Evolutionary conservation across 768 basidiomycete genomes (phyloP), one percentile per base, ranked within the genome.

Genomic region (Auricularia heimuer): DNA sequence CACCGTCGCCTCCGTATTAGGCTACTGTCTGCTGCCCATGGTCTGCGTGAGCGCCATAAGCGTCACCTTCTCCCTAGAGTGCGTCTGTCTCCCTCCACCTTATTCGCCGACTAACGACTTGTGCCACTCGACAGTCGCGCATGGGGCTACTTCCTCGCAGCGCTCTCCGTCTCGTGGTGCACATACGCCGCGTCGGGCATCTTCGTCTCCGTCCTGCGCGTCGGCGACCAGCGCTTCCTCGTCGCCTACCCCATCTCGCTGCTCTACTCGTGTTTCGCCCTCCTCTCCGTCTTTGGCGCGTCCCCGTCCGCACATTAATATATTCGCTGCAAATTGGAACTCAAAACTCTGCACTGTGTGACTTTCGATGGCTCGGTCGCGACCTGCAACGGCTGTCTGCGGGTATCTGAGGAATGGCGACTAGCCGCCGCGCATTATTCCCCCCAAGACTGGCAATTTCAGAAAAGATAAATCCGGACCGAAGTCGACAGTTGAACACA

Each of bases 231-330:
- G 74, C 83, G 95, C 61, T 79, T 98, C 34, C 84, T 99, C 29
- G 94, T 99, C 47, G 97, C 95, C 68, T 99, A 99, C 76, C 97
- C 97, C 11, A 87, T 98, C 62, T 94, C 92, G 44, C 77, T 99
- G 63, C 79, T 98, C 29, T 99, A 97, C 70, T 93, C 93, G 21
- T 96, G 93, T 75, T 96, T 96, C 72, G 94, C 92, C 14, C 77
- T 98, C 45, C 82, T 98, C 65, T 96, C 92, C 74, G 90, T 96
- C 65, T 97, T 97, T 77, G 90, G 86, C 70, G 84, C 47, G 6
- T 51, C 47, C 47, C 6, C 18, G 6, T 42, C 39, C 39, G 39
- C 7, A 42, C 39, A 14, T 42, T 8, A 42, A 42, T 42, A 42
- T 42, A 42, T 14, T 42, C 29, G 29, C 29, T 29, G 29, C 29